Evolutionary conservation across 495 filamentous ascomycete species (phyloP), one percentile per base, ranked within the genome.

Genomic region (Penicillium coprophilum): DNA sequence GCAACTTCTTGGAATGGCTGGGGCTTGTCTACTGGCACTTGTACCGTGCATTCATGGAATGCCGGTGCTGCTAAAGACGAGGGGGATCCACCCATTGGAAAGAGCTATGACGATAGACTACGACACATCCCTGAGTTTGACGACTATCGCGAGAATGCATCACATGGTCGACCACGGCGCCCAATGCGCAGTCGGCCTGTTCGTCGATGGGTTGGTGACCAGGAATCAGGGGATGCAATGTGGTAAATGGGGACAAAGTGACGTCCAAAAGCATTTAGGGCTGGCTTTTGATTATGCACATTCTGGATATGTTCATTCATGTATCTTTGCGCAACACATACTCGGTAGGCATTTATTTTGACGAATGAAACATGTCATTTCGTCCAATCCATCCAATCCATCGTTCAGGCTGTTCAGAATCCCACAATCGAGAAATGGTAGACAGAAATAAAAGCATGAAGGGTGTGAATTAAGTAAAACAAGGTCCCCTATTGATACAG

Each of bases 1-100:
- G 90, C 90, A 53, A 92, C 90, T 15, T 83, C 86, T 2, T 89
- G 89, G 87, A 90, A 90, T 58, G 88, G 89, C 30, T 87, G 81
- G 72, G 85, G 82, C 34, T 77, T 83, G 64, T 78, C 83, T 10
- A 76, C 77, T 1, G 90, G 90, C 6, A 92, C 90, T 2, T 89
- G 87, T 53, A 88, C 87, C 0, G 58, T 90, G 46, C 90, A 95
- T 68, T 80, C 82, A 13, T 95, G 84, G 82, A 90, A 90, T 47
- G 86, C 87, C 43, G 81, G 79, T 32, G 71, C 79, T 13, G 75
- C 77, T 0, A 62, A 72, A 0, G 89, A 91, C 59, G 89, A 93
- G 65, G 87, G 76, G 0, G 79, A 83, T 32, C 86, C 87, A 8
- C 70, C 69, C 10, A 76, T 89, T 73, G 83, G 83, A 1, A 66